Evolutionary conservation across 352 stramenopile species (phyloP), one percentile per base, ranked within the genome.

Genomic region (Pythium monospermum): DNA sequence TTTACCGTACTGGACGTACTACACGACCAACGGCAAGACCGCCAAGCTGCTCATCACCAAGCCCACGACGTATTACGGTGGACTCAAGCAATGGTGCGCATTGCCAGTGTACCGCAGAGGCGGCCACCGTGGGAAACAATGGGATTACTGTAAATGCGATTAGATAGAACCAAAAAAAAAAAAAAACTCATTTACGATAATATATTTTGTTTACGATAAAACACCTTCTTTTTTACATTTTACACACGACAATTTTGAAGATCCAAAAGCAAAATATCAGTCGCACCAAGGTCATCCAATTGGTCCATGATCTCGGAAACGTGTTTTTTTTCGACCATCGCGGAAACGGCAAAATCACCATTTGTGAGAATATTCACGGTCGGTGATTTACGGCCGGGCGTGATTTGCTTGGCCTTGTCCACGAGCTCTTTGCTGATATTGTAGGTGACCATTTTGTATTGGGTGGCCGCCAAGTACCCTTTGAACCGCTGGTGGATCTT

Each of bases 371-470:
- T 73, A 59, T 96, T 98, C 48, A 98, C 86, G 4, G 91, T 98
- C 11, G 96, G 95, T 21, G 92, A 92, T 49, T 86, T 78, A 53
- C 97, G 97, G 51, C 96, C 96, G 1, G 94, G 95, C 36, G 96
- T 98, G 52, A 99, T 93, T 51, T 67, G 53, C 25, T 86, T 85
- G 7, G 94, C 91, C 35, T 69, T 49, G 6, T 94, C 68, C 19
- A 99, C 66, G 57, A 96, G 84, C 13, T 95, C 81, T 53, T 87
- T 76, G 53, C 70, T 64, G 58, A 99, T 86, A 68, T 99, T 99
- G 83, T 99, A 99, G 53, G 93, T 91, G 41, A 99, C 83, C 95
- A 99, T 98, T 33, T 96, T 80, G 76, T 98, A 98, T 69, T 98
- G 97, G 57, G 79, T 96, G 12, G 94, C 93, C n/a, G 94, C 96